phyloP scores from a whole-genome alignment of 2,329 filamentous ascomycete species.

The Verticillium longisporum region DNA sequence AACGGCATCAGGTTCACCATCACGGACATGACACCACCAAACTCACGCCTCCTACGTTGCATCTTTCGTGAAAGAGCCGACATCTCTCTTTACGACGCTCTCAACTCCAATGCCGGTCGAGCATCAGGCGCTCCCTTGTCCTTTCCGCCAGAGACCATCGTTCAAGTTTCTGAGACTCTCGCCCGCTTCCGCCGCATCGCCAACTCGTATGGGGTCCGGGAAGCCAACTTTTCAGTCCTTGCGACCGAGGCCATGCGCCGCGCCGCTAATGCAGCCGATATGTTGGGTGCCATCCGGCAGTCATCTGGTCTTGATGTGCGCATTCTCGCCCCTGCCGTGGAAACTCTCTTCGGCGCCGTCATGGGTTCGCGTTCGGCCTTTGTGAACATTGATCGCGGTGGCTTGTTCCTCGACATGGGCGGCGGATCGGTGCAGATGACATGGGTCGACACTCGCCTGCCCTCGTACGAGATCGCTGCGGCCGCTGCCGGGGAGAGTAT shows the following conservation, averaged over 20 bases:
- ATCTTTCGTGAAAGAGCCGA: conserved; percentile 70
- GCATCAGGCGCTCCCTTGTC: conserved; percentile 16
- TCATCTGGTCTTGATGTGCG: conserved; percentile 58
- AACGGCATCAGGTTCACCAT: conserved; percentile 94
- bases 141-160: conserved; percentile 52
- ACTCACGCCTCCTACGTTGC: conserved; percentile 66
- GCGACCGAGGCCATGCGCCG: conserved; percentile 86
- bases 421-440: conserved; percentile 64
- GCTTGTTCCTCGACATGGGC: conserved; percentile 81
- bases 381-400: conserved; percentile 50
- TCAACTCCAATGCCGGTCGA: conserved; percentile 39
- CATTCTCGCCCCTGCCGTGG: conserved; percentile 70
- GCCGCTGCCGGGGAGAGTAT: conserved; percentile 50
- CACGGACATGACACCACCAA: conserved; percentile 67
- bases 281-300: conserved; percentile 57
- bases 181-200: conserved; percentile 68
- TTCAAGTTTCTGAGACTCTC: conserved; percentile 58
- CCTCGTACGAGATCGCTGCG: conserved; percentile 43
- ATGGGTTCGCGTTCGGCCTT: conserved; percentile 76
- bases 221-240: conserved; percentile 62
- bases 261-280: conserved; percentile 64
- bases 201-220: conserved; percentile 58
- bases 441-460: conserved; percentile 45
- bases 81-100: conserved; percentile 83
- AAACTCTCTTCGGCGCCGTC: conserved; percentile 71